Conservation (phyloP, 306 rosid species). For the Acacia crassicarpa region DNA sequence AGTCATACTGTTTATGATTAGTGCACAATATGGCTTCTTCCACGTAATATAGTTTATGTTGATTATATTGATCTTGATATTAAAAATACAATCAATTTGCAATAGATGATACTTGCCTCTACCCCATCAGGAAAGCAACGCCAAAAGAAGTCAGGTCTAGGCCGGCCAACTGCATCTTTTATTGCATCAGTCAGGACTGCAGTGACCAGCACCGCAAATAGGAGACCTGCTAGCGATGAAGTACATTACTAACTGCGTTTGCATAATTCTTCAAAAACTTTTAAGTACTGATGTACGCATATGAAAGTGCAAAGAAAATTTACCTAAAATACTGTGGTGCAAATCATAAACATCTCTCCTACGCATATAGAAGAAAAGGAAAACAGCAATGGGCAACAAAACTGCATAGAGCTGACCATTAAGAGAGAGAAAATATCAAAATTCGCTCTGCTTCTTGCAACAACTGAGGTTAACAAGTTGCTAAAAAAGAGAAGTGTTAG, state of each 20-base stretch:
- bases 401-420: slow-evolving; percentile 71
- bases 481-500: neutral
- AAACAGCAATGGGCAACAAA: slow-evolving; percentile 70
- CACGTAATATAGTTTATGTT: neutral
- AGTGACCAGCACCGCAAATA: slow-evolving; percentile 75
- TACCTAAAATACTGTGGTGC: slow-evolving; percentile 86
- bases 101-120: slow-evolving; percentile 41
- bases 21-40: neutral
- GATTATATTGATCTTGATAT: neutral
- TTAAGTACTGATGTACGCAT: neutral
- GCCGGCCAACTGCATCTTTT: slow-evolving; percentile 87
- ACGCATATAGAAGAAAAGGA: slow-evolving; percentile 62
- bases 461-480: slow-evolving; percentile 9
- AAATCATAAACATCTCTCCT: slow-evolving; percentile 88
- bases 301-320: slow-evolving; percentile 4
- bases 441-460: slow-evolving; percentile 1
- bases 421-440: slow-evolving; percentile 23
- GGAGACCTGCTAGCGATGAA: slow-evolving; percentile 61
- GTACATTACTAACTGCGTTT: neutral
- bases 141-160: slow-evolving; percentile 97
- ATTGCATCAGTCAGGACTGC: slow-evolving; percentile 84
- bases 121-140: slow-evolving; percentile 92
- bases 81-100: neutral
- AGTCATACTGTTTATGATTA: neutral
- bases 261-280: slow-evolving; percentile 12